Conservation (phyloP, 306 rosid species). For the Bauhinia variegata region DNA sequence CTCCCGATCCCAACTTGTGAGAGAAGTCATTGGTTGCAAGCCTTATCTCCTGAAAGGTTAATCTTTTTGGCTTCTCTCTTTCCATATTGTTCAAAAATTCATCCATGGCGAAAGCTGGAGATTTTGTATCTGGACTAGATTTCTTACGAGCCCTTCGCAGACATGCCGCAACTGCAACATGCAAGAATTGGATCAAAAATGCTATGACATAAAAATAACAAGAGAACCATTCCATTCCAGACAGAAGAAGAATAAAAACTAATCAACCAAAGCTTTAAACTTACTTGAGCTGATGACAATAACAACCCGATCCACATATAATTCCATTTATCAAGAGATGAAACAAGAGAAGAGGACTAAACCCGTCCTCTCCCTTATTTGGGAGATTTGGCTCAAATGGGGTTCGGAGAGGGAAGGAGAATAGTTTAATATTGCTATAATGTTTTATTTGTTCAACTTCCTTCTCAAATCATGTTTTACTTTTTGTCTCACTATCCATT, state of each 20-base stretch:
- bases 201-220: neutral
- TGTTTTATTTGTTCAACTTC: no score
- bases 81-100: conserved; percentile 30
- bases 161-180: neutral
- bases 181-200: neutral
- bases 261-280: neutral
- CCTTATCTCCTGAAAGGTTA: conserved; percentile 29
- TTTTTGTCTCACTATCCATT: no score
- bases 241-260: neutral
- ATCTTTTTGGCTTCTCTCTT: conserved; percentile 37
- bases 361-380: no score
- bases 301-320: neutral
- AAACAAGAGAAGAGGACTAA: neutral
- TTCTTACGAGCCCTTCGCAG: neutral
- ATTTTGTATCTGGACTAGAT: neutral
- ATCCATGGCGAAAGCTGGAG: conserved; percentile 28
- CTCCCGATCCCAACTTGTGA: conserved; percentile 38
- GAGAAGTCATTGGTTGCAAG: conserved; percentile 32
- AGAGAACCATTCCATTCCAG: neutral
- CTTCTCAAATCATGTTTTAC: no score
- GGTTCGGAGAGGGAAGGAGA: no score
- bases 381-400: neutral
- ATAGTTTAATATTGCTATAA: no score
- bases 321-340: neutral
- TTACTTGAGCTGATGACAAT: neutral